Conservation (phyloP, 2,329 filamentous ascomycete species). For the Trichoderma sp. region DNA sequence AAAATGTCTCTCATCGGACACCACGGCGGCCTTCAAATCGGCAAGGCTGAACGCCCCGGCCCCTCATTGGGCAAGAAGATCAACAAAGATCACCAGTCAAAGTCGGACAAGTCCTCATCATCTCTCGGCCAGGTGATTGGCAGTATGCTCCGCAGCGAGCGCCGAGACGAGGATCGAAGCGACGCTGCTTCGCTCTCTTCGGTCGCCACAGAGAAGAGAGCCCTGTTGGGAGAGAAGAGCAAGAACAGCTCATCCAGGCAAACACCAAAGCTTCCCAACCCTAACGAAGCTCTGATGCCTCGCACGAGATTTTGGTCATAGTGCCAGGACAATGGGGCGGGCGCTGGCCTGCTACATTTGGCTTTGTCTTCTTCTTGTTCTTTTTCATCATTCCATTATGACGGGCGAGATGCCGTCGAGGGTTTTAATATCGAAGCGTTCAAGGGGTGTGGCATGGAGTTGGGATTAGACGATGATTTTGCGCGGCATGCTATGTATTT, state of each 20-base stretch:
- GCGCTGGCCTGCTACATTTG: neutral
- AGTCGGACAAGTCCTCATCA: neutral
- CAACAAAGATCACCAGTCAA: neutral
- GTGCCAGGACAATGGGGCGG: neutral
- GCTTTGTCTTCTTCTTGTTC: neutral
- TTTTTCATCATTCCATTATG: neutral
- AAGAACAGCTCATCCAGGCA: neutral
- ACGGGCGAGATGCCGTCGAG: neutral
- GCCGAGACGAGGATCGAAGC: constrained; percentile 8
- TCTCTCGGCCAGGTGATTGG: constrained; percentile 2
- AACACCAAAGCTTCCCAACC: neutral
- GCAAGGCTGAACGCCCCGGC: constrained; percentile 16
- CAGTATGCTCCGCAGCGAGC: constrained; percentile 9
- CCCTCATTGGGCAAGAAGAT: neutral
- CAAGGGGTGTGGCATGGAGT: neutral
- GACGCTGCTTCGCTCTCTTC: constrained; percentile 15
- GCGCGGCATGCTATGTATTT: neutral
- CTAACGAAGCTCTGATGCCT: neutral
- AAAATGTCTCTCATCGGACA: constrained; percentile 18
- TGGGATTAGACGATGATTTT: neutral
- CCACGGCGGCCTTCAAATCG: constrained; percentile 8
- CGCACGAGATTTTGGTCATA: neutral
- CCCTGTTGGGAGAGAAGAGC: neutral
- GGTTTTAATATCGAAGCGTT: neutral
- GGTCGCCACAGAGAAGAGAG: constrained; percentile 11